Evolutionary conservation across 1,139 yeast species (phyloP), one percentile per base, ranked within the genome.

Genomic region (Yamadazyma aaseri): DNA sequence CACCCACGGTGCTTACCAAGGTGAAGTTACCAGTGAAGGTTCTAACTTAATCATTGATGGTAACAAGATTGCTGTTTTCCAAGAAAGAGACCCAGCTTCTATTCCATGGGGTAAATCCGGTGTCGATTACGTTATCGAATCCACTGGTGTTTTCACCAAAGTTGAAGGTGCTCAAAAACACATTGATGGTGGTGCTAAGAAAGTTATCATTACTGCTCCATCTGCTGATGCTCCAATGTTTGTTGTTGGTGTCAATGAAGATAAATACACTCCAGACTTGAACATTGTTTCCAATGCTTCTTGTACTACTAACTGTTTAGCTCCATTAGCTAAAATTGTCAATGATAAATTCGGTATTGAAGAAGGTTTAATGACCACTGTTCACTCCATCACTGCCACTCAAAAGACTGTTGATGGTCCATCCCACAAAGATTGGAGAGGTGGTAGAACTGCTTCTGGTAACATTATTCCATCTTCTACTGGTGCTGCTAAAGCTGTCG

Each of bases 401-500:
- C 94, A 84, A 71, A 84, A 84, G 81, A 81, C 90, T 48, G 94
- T 84, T 51, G 94, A 84, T 62, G 94, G 94, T 71, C 90, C 94
- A 60, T 83, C 92, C 65, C 83, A 80, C 78, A 84, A 84, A 80
- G 94, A 85, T 79, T 85, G 94, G 94, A 80, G 94, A 77, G 94
- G 94, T 65, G 94, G 94, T 67, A 81, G 94, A 72, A 81, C 94
- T 59, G 94, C 94, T 62, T 79, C 89, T 44, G 90, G 85, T 63
- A 84, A 84, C 85, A 82, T 84, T 64, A 84, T 84, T 58, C 94
- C 94, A 63, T 84, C 92, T 34, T 82, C 92, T 51, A 84, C 94
- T 51, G 94, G 94, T 77, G 94, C 94, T 60, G 95, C 95, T 61
- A 84, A 84, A 79, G 92, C 92, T 54, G 94, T 84, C 56, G 94